Percentiles rank a stretch among this genome's conserved stretches.
phyloP scores from a whole-genome alignment of 1,139 yeast genomes.

The Geotrichum restrictum region DNA sequence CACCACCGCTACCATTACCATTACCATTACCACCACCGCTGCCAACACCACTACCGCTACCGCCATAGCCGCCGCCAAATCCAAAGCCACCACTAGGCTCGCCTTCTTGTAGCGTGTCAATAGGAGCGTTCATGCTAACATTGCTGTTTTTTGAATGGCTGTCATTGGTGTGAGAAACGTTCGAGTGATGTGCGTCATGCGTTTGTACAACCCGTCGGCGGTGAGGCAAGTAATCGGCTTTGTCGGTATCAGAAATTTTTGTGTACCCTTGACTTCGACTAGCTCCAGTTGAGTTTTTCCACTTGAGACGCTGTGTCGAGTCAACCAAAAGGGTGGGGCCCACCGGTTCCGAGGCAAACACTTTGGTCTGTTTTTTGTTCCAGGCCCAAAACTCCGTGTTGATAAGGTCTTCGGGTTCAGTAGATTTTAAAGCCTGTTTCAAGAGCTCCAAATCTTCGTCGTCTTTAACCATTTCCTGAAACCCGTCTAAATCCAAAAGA shows the following conservation, averaged over 20 bases:
- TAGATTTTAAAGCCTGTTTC: constrained; percentile 43
- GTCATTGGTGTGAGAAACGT: no score
- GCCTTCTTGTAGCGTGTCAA: no score
- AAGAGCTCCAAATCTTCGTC: constrained; percentile 65
- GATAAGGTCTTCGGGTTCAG: constrained; percentile 38
- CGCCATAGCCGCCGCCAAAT: no score
- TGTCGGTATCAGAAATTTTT: constrained; percentile 68
- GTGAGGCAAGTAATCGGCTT: constrained; percentile 76
- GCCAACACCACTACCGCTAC: no score
- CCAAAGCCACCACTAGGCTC: no score
- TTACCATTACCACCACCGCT: no score
- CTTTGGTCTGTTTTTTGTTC: constrained; percentile 46
- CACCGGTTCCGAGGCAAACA: constrained; percentile 21
- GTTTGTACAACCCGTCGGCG: constrained; percentile 53
- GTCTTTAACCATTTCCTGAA: constrained; percentile 61
- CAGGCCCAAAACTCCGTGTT: constrained; percentile 65
- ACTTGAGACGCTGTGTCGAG: constrained; percentile 20
- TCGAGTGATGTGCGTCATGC: constrained; percentile 32
- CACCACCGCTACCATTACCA: no score
- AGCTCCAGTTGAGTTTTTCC: constrained; percentile 48
- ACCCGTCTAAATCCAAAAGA: constrained; percentile 46
- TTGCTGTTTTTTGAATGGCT: no score
- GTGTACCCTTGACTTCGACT: constrained; percentile 72
- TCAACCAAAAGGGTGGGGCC: constrained; percentile 15
- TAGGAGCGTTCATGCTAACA: no score